Percentiles rank a stretch among this genome's conserved stretches.
Evolutionary conservation across 495 filamentous ascomycete species (phyloP).

Genomic region (Chaetomium fimeti): DNA sequence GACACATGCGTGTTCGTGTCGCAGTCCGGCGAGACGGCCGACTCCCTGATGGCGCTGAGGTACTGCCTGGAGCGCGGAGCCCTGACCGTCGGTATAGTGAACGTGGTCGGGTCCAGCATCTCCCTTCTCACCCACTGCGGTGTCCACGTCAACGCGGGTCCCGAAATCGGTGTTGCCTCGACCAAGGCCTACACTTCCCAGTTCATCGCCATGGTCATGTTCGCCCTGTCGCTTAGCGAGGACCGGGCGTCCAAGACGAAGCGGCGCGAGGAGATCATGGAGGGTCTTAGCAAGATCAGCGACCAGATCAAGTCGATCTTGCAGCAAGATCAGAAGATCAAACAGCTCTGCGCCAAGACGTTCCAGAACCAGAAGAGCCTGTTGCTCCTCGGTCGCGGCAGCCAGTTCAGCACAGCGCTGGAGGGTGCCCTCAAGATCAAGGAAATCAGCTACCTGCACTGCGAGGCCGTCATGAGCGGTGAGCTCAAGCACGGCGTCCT

Average conservation of each 20-base stretch:
- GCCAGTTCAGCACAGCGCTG: conserved; percentile 94
- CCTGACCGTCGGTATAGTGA: conserved; percentile 95
- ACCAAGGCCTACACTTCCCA: conserved; percentile 99
- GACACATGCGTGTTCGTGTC: conserved; percentile 99
- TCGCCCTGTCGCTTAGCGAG: conserved; percentile 91
- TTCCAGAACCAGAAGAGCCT: conserved; percentile 98
- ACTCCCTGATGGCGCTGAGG: conserved; percentile 92
- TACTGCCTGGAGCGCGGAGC: conserved; percentile 98
- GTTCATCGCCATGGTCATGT: conserved; percentile 99
- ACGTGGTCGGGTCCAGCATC: conserved; percentile 96
- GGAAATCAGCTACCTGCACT: conserved; percentile 99
- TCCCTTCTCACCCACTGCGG: conserved; percentile 97
- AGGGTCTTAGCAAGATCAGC: conserved; percentile 81
- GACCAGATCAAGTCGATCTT: conserved; percentile 89
- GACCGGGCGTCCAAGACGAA: conserved; percentile 92
- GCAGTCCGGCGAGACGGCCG: conserved; percentile 98
- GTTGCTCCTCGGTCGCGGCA: conserved; percentile 87
- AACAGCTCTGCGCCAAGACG: conserved; percentile 80
- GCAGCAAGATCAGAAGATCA: conserved; percentile 87
- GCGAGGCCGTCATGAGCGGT: conserved; percentile 99
- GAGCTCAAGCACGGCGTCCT: conserved; percentile 98
- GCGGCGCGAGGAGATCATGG: conserved; percentile 94
- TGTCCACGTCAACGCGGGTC: conserved; percentile 98
- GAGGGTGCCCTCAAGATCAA: conserved; percentile 99
- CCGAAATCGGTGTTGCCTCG: conserved; percentile 97